A percentile compares a stretch with the other conserved stretches of the same genome.
Conservation (phyloP, 2,329 filamentous ascomycete genomes). For the Claviceps purpurea region DNA sequence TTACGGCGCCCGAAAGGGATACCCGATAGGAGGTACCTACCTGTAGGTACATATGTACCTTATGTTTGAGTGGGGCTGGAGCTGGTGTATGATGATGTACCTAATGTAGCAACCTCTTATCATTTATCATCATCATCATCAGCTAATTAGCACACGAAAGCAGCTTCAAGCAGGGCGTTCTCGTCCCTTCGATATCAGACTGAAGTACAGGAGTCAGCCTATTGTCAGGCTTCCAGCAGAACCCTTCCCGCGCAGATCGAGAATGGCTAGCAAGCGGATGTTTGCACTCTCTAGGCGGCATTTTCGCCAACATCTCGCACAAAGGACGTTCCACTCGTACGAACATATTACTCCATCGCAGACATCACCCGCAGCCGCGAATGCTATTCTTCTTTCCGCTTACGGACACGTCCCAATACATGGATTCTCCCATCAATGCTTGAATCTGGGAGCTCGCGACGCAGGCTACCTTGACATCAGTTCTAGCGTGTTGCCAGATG, state of each 20-base stretch:
- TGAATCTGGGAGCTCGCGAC: slow-evolving; percentile 69
- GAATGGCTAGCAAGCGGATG: not conserved
- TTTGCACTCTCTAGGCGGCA: not conserved
- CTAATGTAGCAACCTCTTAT: too few relatives aligned
- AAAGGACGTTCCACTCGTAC: slow-evolving; percentile 54
- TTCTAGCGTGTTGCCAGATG: slow-evolving; percentile 66
- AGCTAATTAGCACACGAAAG: too few relatives aligned
- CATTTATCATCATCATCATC: too few relatives aligned
- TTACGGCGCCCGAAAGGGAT: too few relatives aligned
- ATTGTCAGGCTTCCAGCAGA: not conserved
- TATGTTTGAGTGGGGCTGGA: not conserved
- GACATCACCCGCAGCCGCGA: slow-evolving; percentile 56
- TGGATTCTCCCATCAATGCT: slow-evolving; percentile 65
- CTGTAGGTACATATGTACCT: not conserved
- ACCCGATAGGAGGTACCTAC: too few relatives aligned
- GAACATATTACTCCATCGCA: slow-evolving; percentile 46
- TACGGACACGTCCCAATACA: slow-evolving; percentile 63
- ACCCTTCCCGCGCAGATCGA: not conserved
- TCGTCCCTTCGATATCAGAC: too few relatives aligned
- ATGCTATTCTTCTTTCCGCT: slow-evolving; percentile 67
- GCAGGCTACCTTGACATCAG: slow-evolving; percentile 79
- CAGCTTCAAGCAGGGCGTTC: too few relatives aligned
- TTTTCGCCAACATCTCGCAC: not conserved
- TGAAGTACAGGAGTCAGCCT: not conserved
- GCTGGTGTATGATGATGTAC: too few relatives aligned